Conservation (phyloP, 1,284 basidiomycete species). For the Ustilago esculenta region DNA sequence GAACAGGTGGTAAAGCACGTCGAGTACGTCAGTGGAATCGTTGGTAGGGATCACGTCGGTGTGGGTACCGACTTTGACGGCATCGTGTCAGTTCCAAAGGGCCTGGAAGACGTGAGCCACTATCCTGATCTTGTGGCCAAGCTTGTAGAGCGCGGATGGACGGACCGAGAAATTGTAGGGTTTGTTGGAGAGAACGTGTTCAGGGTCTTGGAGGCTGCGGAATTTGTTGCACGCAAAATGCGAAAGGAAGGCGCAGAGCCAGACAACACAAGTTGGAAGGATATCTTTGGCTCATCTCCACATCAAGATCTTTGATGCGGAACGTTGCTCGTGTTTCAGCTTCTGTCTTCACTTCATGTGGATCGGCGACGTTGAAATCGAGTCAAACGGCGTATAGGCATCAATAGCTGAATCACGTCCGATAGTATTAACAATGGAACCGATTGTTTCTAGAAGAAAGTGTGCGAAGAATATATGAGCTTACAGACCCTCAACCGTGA, state of each 20-base stretch:
- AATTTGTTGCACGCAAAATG: slow-evolving; percentile 26
- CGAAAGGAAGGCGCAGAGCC: slow-evolving; percentile 20
- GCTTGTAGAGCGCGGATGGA: slow-evolving; percentile 32
- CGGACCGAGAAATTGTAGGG: slow-evolving; percentile 30
- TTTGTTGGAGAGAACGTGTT: slow-evolving; percentile 45
- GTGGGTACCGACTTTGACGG: slow-evolving; percentile 51
- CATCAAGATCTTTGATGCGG: slow-evolving; percentile 10
- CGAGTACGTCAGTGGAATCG: slow-evolving; percentile 26
- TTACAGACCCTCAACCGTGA: slow-evolving; percentile 33
- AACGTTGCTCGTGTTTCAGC: no score
- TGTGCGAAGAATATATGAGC: not conserved
- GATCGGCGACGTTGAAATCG: no score
- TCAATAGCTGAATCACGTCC: no score
- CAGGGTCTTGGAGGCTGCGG: slow-evolving; percentile 30
- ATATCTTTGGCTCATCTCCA: slow-evolving; percentile 16
- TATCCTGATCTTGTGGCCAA: slow-evolving; percentile 36
- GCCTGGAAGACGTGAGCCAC: slow-evolving; percentile 35
- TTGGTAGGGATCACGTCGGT: slow-evolving; percentile 37
- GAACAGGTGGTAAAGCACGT: slow-evolving; percentile 33
- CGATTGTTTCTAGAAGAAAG: slow-evolving; percentile 1
- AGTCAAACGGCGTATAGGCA: no score
- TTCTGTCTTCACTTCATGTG: no score
- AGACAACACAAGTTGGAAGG: slow-evolving; percentile 38
- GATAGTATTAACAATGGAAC: slow-evolving; percentile 1
- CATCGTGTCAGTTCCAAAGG: slow-evolving; percentile 26